These are phyloP conservation scores for Cytospora piceicola DNA, from an alignment of 2,329 filamentous ascomycete genomes.

Conservation along the genomic window DNA sequence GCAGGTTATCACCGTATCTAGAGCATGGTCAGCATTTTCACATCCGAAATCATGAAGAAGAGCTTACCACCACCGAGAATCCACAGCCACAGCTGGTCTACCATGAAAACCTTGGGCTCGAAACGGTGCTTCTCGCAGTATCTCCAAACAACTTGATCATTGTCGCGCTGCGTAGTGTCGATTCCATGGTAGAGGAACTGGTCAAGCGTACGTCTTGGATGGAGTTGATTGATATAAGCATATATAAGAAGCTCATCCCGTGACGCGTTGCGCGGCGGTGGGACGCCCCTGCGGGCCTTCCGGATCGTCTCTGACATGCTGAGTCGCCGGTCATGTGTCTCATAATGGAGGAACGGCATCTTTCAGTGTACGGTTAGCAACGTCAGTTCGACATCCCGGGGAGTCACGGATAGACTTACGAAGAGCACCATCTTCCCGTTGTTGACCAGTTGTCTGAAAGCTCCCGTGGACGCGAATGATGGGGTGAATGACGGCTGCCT, in stretches of 20 bases:
- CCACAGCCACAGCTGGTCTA: constrained; percentile 72
- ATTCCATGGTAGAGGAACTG: constrained; percentile 70
- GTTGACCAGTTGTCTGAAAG: constrained; percentile 37
- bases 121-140: constrained; percentile 47
- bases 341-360: constrained; percentile 70
- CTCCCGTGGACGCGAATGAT: constrained; percentile 35
- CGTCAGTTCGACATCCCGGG: constrained; percentile 37
- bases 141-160: constrained; percentile 67
- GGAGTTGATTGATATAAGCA: constrained; percentile 55
- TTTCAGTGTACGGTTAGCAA: constrained; percentile 38
- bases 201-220: constrained; percentile 65
- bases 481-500: constrained; percentile 24
- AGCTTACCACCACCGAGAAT: constrained; percentile 50
- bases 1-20: constrained; percentile 62
- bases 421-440: constrained; percentile 42
- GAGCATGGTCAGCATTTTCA: constrained; percentile 6
- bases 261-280: constrained; percentile 35
- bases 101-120: constrained; percentile 67
- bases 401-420: constrained; percentile 35
- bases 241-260: constrained; percentile 52
- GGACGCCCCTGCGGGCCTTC: constrained; percentile 39
- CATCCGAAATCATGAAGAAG: too few species aligned
- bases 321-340: constrained; percentile 57
- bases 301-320: constrained; percentile 60
- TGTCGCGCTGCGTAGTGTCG: constrained; percentile 62